Base-by-base conservation (phyloP, 768 basidiomycete species). In the Dentipellis sp. region DNA sequence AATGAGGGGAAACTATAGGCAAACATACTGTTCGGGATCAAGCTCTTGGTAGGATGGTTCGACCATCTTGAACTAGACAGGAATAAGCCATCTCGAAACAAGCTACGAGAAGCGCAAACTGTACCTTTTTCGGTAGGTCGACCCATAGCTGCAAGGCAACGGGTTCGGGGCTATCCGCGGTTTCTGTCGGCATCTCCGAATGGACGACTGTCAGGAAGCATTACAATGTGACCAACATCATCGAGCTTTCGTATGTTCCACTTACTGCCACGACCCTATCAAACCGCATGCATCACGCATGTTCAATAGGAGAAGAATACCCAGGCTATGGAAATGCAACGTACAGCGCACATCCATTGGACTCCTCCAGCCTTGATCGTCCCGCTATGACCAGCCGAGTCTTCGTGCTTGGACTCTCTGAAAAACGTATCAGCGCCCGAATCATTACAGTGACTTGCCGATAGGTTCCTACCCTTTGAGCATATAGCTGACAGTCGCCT, bases 291-390 rank as follows among this genome's bases (percentile, higher is more conserved):
- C 6, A 29, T 6, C 3, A 55, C 37, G 14, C 19, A 12, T 3
- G 14, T 17, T 8, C 37, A 7, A 21, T n/a, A 21, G 53, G 36
- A 52, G 19, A 17, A 37, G 29, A 29, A 29, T 29, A 29, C 29
- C 3, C 29, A 29, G 29, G 29, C 3, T 29, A 29, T 29, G 6
- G 0, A 10, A 38, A 10, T 17, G 10, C 17, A 69, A 69, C 80
- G 72, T 56, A 85, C 87, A 11, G 88, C 88, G 68, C 80, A 84
- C 94, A 95, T 95, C 91, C 94, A 97, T 65, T 97, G 94, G 1
- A 97, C 85, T 50, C 93, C 95, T 3, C 94, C 94, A 8, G 84
- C 66, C 42, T 80, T 69, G 53, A 91, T 88, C 16, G 77, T 80
- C 38, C 89, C 90, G 57, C 82, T 81, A 68, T 94, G 88, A 1